Percentiles rank a stretch among this genome's conserved stretches.
phyloP scores from a whole-genome alignment of 2,329 filamentous ascomycete genomes.

The Cladophialophora chaetospira region DNA sequence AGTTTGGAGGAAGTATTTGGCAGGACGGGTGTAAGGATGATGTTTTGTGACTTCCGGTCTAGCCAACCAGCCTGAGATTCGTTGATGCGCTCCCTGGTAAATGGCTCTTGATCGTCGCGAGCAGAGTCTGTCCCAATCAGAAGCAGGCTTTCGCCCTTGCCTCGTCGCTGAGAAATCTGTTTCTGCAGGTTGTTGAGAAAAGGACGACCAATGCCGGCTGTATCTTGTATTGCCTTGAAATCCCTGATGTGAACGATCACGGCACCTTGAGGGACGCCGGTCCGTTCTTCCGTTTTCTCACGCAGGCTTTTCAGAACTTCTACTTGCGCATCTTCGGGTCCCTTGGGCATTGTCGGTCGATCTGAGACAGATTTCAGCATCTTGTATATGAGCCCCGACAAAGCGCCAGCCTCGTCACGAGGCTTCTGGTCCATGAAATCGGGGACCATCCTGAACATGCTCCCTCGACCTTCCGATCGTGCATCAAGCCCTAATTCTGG shows the following conservation, averaged over 20 bases:
- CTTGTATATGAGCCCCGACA: conserved; percentile 7
- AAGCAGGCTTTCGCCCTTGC: conserved; percentile 69
- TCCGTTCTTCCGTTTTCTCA: conserved; percentile 51
- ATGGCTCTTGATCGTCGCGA: conserved; percentile 52
- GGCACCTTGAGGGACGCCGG: conserved; percentile 16
- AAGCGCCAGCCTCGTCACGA: background rate
- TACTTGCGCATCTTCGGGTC: conserved; percentile 10
- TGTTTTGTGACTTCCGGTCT: conserved; percentile 54
- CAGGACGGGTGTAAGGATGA: conserved; percentile 57
- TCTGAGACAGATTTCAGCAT: conserved; percentile 14
- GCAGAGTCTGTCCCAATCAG: conserved; percentile 76
- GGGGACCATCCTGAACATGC: conserved; percentile 11
- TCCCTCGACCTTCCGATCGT: conserved; percentile 1
- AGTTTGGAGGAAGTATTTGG: conserved; percentile 35
- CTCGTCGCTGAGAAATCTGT: conserved; percentile 71
- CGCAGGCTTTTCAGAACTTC: conserved; percentile 42
- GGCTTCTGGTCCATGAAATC: conserved; percentile 9
- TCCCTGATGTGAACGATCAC: conserved; percentile 79
- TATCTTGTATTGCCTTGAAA: conserved; percentile 71
- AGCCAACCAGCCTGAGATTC: conserved; percentile 49
- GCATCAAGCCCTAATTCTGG: conserved; percentile 7
- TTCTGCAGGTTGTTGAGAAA: conserved; percentile 71
- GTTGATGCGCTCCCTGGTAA: conserved; percentile 47
- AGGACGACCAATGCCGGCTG: conserved; percentile 61
- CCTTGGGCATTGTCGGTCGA: background rate